Base-by-base conservation (phyloP, 352 stramenopile genomes). In the Phytophthora multivora region DNA sequence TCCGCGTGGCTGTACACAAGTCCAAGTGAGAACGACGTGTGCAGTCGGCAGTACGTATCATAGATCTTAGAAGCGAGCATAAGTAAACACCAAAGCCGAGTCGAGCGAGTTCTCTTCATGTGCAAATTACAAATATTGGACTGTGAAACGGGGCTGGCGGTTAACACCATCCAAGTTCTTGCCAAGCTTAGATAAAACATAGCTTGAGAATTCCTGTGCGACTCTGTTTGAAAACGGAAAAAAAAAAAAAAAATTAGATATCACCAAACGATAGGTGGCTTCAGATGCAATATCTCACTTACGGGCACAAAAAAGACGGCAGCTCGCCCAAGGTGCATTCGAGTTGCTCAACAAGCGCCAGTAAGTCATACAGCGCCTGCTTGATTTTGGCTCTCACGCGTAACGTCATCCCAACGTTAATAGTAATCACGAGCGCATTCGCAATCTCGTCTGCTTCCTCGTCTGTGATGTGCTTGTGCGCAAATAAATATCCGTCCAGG, bases 1-100 rank as follows among this genome's bases (percentile, higher is more conserved):
- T 91, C 55, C 77, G 69, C 25, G 77, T 91, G 16, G 66, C 59
- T 10, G 51, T 88, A 35, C 66, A 77, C 49, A 73, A 73, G 26
- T 57, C 59, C 45, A 70, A 68, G 21, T 80, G 38, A 69, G 45
- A 21, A 16, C 7, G 36, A 13, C 5, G 10, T 52, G 57, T 31
- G 45, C 13, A 67, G 23, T 15, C 36, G 9, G 26, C 25, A 39
- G 50, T 65, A 59, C 39, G 64, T 72, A 72, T 60, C 25, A 72
- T 69, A 72, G 47, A 72, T 60, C 51, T 65, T 72, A 71, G 64
- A 69, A 72, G 47, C 57, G 60, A 57, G 15, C 47, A 65, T 56
- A 59, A 54, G 26, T 63, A 66, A 56, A 51, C 42, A 43, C 28
- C 45, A 46, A 52, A 54, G 16, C n/a, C 3, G 45, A 51, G 26